Percentiles rank a stretch among this genome's conserved stretches.
Evolutionary conservation across 108 stramenopile species (phyloP).

Genomic region (Skeletonema grethae): DNA sequence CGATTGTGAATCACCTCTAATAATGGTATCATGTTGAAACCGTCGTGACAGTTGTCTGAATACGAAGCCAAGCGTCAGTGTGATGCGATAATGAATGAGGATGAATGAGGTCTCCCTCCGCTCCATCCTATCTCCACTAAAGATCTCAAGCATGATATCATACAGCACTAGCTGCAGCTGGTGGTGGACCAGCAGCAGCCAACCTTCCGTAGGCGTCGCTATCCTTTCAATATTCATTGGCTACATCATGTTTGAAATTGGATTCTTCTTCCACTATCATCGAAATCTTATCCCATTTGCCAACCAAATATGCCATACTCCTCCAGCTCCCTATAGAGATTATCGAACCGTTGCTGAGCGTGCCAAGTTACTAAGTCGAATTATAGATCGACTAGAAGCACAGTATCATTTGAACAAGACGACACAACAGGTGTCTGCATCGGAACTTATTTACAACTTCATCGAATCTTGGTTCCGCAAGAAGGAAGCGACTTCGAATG

Average conservation of each 20-base stretch:
- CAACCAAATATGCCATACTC: slow-evolving; percentile 7
- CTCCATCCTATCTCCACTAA: too few relatives aligned
- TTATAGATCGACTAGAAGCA: slow-evolving; percentile 15
- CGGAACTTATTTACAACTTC: slow-evolving; percentile 29
- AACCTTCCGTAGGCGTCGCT: not conserved
- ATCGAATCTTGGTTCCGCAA: slow-evolving; percentile 38
- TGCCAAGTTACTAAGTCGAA: slow-evolving; percentile 12
- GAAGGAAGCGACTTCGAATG: not conserved
- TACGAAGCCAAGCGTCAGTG: too few relatives aligned
- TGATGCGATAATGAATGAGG: too few relatives aligned
- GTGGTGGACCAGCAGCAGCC: not conserved
- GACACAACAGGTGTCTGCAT: slow-evolving; percentile 4
- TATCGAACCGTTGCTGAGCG: slow-evolving; percentile 20
- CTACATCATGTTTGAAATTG: slow-evolving; percentile 34
- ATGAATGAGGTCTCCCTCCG: too few relatives aligned
- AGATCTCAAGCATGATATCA: not conserved
- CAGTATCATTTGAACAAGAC: not conserved
- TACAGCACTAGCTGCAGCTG: not conserved
- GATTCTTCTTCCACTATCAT: slow-evolving; percentile 37
- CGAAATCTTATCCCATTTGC: slow-evolving; percentile 20
- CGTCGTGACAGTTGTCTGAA: too few relatives aligned
- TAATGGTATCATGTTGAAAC: too few relatives aligned
- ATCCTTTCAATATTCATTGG: slow-evolving; percentile 11
- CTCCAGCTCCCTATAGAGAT: slow-evolving; percentile 34
- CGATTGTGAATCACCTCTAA: too few relatives aligned